phyloP scores from a whole-genome alignment of 2,329 filamentous ascomycete genomes.

The Teratosphaeria gauchensis region DNA sequence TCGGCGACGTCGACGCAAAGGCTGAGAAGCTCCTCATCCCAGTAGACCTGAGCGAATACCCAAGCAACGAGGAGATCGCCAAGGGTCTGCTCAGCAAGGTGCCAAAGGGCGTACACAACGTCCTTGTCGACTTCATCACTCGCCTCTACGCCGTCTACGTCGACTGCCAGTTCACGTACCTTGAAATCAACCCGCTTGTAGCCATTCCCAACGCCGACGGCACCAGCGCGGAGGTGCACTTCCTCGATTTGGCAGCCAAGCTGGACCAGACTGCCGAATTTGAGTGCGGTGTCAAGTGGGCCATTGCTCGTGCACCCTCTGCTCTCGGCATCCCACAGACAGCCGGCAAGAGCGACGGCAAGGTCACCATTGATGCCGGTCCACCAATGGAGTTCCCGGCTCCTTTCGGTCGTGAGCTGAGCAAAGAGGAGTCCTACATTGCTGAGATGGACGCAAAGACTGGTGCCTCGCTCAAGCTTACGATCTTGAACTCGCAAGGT shows the following conservation, averaged over 20 bases:
- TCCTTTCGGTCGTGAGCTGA: constrained; percentile 95
- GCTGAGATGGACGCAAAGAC: constrained; percentile 98
- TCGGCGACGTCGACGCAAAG: constrained; percentile 97
- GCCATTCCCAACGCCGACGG: constrained; percentile 89
- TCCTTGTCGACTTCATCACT: constrained; percentile 98
- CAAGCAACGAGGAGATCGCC: constrained; percentile 91
- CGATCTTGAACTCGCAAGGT: constrained; percentile 81
- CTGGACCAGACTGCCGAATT: constrained; percentile 98
- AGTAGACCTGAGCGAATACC: constrained; percentile 88
- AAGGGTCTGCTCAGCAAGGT: constrained; percentile 80
- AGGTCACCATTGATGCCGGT: constrained; percentile 89
- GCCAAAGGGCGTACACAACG: constrained; percentile 90
- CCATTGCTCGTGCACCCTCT: constrained; percentile 80
- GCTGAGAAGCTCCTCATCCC: constrained; percentile 97
- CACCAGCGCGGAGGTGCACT: constrained; percentile 91
- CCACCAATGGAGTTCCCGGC: constrained; percentile 98
- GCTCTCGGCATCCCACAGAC: constrained; percentile 73
- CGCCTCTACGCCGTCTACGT: constrained; percentile 97
- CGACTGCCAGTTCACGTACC: constrained; percentile 99
- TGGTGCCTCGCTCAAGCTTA: constrained; percentile 96
- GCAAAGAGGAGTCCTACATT: constrained; percentile 99
- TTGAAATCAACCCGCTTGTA: constrained; percentile 98
- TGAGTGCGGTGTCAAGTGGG: constrained; percentile 98
- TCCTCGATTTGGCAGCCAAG: constrained; percentile 97
- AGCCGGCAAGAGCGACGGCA: constrained; percentile 47